Conservation (phyloP, 2,329 filamentous ascomycete genomes). For the Trichoderma gracile region DNA sequence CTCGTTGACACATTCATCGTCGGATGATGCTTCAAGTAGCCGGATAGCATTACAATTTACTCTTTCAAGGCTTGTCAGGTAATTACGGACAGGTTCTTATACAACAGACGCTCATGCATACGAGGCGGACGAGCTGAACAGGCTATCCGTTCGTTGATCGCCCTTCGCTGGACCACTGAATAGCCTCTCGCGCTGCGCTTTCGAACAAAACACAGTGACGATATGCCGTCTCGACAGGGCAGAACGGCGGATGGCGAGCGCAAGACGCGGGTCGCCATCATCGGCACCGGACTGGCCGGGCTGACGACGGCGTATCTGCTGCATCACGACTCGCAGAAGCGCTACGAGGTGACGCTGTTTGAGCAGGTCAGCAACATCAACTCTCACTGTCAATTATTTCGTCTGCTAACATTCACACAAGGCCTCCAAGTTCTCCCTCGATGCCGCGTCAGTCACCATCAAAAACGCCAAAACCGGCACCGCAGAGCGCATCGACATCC, state of each 20-base stretch:
- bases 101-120: background rate
- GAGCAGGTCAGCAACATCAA: constrained; percentile 37
- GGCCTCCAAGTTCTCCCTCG: constrained; percentile 41
- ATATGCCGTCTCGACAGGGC: background rate
- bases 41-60: background rate
- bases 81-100: background rate
- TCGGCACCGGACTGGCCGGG: constrained; percentile 43
- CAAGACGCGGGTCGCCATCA: constrained; percentile 36
- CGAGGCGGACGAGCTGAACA: background rate
- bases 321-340: constrained; percentile 35
- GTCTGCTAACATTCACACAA: constrained; percentile 24
- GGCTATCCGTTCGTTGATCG: background rate
- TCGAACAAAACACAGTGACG: background rate
- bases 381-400: too few relatives aligned
- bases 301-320: constrained; percentile 42
- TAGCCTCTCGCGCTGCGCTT: background rate
- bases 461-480: constrained; percentile 35
- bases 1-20: too few relatives aligned
- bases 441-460: constrained; percentile 43
- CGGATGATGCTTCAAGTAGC: background rate
- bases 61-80: too few relatives aligned
- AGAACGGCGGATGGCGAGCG: too few relatives aligned
- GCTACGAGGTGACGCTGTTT: constrained; percentile 41
- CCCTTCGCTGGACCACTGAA: background rate
- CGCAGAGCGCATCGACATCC: constrained; percentile 43